phyloP scores from a whole-genome alignment of 1,139 yeast species.

The Zhuliangozyma parablackwelliae region DNA sequence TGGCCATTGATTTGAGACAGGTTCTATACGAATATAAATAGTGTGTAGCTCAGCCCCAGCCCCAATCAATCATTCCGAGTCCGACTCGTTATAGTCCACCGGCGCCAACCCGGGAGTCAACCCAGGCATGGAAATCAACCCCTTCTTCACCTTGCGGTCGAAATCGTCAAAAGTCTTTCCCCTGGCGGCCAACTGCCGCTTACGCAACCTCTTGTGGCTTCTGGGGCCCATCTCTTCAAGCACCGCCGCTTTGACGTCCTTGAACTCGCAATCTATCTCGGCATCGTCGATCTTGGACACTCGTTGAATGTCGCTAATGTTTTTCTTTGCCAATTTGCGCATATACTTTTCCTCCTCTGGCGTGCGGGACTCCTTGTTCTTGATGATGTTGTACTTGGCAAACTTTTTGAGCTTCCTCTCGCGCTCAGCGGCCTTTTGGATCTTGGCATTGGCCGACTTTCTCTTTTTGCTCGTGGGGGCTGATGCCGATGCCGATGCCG shows the following conservation, averaged over 20 bases:
- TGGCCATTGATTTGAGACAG: slow-evolving; percentile 78
- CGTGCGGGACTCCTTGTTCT: slow-evolving; percentile 30
- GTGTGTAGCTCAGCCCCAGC: not conserved
- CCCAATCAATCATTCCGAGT: slow-evolving; percentile 25
- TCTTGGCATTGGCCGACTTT: slow-evolving; percentile 25
- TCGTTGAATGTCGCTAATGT: slow-evolving; percentile 42
- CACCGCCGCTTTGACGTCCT: slow-evolving; percentile 33
- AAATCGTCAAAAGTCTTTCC: slow-evolving; percentile 26
- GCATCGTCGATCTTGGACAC: slow-evolving; percentile 43
- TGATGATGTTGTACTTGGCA: slow-evolving; percentile 50
- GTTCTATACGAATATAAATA: slow-evolving; percentile 47
- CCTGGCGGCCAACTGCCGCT: slow-evolving; percentile 17
- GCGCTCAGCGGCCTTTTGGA: slow-evolving; percentile 30
- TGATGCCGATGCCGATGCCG: slow-evolving; percentile 17
- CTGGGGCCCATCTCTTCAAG: slow-evolving; percentile 29
- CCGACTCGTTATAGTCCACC: slow-evolving; percentile 58
- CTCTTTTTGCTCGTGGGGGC: slow-evolving; percentile 17
- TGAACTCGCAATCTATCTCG: slow-evolving; percentile 40
- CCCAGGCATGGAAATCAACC: slow-evolving; percentile 54
- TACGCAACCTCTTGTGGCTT: slow-evolving; percentile 19
- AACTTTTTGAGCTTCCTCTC: slow-evolving; percentile 41
- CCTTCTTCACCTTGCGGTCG: slow-evolving; percentile 39
- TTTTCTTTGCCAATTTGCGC: slow-evolving; percentile 45
- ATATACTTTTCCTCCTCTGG: slow-evolving; percentile 47
- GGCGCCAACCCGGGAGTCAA: slow-evolving; percentile 92